Evolutionary conservation across 2,329 filamentous ascomycete species (phyloP), one percentile per base, ranked within the genome.

Genomic region (Aureobasidium namibiae): DNA sequence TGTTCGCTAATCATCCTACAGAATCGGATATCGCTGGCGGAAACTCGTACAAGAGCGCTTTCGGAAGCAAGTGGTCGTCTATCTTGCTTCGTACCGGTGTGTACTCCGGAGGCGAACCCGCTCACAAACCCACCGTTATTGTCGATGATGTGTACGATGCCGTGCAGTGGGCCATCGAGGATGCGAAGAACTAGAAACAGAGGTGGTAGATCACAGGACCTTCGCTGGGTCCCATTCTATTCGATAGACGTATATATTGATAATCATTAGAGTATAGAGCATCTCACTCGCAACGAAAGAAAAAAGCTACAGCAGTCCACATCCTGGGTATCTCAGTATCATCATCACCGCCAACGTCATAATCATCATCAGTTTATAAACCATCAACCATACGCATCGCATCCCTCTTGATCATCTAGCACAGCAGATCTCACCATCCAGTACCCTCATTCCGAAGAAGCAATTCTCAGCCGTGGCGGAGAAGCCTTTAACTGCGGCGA

Each of bases 1-100:
- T 13, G 14, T 1, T 23, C 41, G 18, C 52, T 44, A 45, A 56
- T 5, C 6, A 11, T 33, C n/a, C 42, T 3, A 26, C 89, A 5
- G 90, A 90, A 69, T 94, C 88, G 65, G 94, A 99, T 71, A 96
- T 99, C 64, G 78, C 83, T 5, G 94, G 94, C 6, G 92, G 90
- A 21, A 95, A 95, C 69, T 80, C 82, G 46, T 96, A 88, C 68
- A 68, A 76, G 45, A 89, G 87, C 63, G 75, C 80, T 4, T 74
- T 80, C 60, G 86, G 86, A 9, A 88, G 84, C n/a, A 77, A 84
- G 61, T 96, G 92, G 91, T 76, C 80, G 41, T 88, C 87, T 44
- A 81, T 95, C 18, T 75, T 96, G 61, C 88, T 95, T 29, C 80
- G 84, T 65, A 95, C 89, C 9, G 91, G 91, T 0, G 90, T 96